Base-by-base conservation (phyloP, 164 flowering plant species). In the Pachysandra terminalis region DNA sequence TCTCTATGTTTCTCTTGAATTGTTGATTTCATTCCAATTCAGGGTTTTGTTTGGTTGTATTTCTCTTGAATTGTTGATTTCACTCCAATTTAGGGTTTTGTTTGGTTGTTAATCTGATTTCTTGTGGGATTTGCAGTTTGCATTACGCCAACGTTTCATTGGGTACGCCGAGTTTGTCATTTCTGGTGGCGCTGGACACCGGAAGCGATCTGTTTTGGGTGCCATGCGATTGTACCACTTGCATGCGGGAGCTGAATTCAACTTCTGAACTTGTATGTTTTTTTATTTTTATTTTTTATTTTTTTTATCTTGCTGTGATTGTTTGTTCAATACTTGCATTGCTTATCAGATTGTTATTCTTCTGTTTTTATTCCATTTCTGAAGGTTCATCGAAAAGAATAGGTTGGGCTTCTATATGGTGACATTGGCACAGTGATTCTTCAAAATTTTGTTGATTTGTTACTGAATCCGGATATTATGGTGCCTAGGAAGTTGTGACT, bases 151-250 rank as follows among this genome's bases (percentile, higher is more conserved):
- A 78, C 69, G 87, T 95, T 40, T 74, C 94, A 0, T 76, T 95
- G 51, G 99, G 99, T 54, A 88, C 96, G 17, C 99, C 99, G 41
- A 73, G 81, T 32, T 19, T 77, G 56, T 76, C 68, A 23, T 95
- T 81, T 71, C 61, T 93, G 35, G 99, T 93, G 78, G 97, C 99
- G 32, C 89, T 95, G 5, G 99, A 90, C 70, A 95, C 97, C 0
- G 99, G 96, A 22, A 95, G 98, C 56, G 85, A 90, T 62, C 68
- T 92, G 49, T 87, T 92, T 68, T 95, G 98, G 99, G 78, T 92
- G 56, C 96, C 99, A 0, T 95, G 99, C 55, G 86, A 89, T 41
- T 95, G 98, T 67, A 66, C 26, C 37, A 75, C 72, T 23, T 90
- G 97, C 66, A 73, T 78, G 0, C 75, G 56, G 14, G 65, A 66